phyloP scores from a whole-genome alignment of 257 asterid species.

The Salvia rosmarinus region DNA sequence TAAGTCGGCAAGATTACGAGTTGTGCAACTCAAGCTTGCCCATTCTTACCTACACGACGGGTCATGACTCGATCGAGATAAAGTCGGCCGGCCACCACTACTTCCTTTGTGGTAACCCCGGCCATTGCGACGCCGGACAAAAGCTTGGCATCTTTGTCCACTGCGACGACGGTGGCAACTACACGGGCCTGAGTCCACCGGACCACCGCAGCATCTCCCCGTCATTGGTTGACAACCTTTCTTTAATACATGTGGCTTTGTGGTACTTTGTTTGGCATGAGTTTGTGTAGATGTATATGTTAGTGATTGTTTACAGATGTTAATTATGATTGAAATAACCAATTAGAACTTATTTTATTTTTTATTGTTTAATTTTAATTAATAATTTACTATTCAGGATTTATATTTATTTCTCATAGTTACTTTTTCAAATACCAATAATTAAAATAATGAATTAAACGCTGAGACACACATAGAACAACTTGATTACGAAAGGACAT shows the following conservation, averaged over 20 bases:
- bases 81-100: conserved; percentile 35
- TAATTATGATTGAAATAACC: too few relatives aligned
- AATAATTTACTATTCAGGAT: too few relatives aligned
- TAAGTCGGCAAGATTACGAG: conserved; percentile 29
- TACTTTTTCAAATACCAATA: too few relatives aligned
- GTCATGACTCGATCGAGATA: conserved; percentile 36
- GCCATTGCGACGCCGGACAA: conserved; percentile 41
- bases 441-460: too few relatives aligned
- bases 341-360: too few relatives aligned
- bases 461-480: too few relatives aligned
- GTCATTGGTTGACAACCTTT: neutral
- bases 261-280: neutral
- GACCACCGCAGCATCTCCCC: neutral
- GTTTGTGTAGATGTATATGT: neutral
- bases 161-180: neutral
- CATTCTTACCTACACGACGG: conserved; percentile 34
- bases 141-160: conserved; percentile 32
- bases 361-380: too few relatives aligned
- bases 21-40: conserved; percentile 41
- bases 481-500: too few relatives aligned
- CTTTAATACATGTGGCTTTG: neutral
- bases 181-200: neutral
- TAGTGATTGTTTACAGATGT: too few relatives aligned
- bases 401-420: too few relatives aligned
- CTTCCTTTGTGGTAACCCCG: conserved; percentile 37